Evolutionary conservation across 139 green algal genomes (phyloP), one percentile per base, ranked within the genome.

Genomic region (Chloropicon primus): DNA sequence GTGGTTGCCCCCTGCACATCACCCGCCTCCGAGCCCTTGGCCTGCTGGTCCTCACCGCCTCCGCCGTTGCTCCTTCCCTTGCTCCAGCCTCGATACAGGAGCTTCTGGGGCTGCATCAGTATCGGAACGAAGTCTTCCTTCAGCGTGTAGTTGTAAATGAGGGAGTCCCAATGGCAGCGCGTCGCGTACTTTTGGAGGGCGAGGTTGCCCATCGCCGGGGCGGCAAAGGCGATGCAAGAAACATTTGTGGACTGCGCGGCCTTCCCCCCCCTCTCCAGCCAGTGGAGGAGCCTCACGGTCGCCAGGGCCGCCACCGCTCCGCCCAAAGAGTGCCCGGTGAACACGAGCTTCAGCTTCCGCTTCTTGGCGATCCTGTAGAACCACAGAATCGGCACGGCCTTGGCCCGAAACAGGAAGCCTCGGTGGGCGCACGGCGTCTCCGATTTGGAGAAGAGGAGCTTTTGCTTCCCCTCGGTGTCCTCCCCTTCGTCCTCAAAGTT

Each of bases 241-340:
- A 93, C 29, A 1, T 72, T 75, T 1, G 77, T 76, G 1, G 79
- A 72, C 10, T 76, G 74, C 62, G 41, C 78, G 23, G 41, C 3
- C 1, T 83, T 80, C 72, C 90, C 78, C 21, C 82, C 75, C 1
- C 85, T 79, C 84, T 92, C 82, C 77, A 93, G 83, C 2, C 25
- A 28, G 25, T 77, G 73, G 24, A 54, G 73, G n/a, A 54, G 73
- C 25, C 84, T 78, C 23, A 94, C 74, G 1, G 87, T 82, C 72
- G 82, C 88, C 24, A 94, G 85, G 82, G 87, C 87, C 53, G 90
- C 89, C 22, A 94, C 90, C 17, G 90, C 89, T 17, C 89, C 90
- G 26, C 88, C 86, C 74, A 94, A 79, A 1, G 81, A 89, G 78
- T 94, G 90, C 5, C 89, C 89, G 54, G 80, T 86, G 53, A 94